Conservation (phyloP, 192 early-diverging fungal genomes). For the Endogone sp. region DNA sequence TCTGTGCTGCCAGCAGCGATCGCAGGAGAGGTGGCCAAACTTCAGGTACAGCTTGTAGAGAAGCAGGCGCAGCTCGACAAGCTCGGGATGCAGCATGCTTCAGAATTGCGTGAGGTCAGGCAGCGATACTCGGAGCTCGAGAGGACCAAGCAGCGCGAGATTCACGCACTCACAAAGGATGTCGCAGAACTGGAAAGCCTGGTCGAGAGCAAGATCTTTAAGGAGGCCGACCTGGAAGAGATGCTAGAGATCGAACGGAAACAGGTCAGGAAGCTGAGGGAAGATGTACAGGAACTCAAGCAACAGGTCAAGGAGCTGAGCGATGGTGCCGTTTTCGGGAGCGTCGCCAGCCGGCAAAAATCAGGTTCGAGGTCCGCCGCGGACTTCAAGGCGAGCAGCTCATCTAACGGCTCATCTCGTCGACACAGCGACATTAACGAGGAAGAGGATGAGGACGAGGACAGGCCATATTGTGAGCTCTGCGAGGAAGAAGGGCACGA, state of each 20-base stretch:
- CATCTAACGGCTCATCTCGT: background rate
- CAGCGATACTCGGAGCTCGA: constrained; percentile 50
- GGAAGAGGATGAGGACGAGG: constrained; percentile 32
- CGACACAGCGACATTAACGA: constrained; percentile 3
- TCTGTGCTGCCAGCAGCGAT: background rate
- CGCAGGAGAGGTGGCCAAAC: constrained; percentile 14
- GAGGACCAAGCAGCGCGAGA: constrained; percentile 55
- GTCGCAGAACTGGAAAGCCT: constrained; percentile 61
- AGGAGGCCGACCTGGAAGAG: constrained; percentile 66
- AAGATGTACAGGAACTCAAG: constrained; percentile 50
- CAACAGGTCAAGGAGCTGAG: constrained; percentile 41
- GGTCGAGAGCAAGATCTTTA: constrained; percentile 73
- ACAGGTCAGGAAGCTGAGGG: constrained; percentile 31
- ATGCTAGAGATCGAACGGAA: constrained; percentile 43
- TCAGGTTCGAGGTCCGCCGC: background rate
- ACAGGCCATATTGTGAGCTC: constrained; percentile 56
- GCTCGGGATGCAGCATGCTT: constrained; percentile 36
- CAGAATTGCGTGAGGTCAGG: constrained; percentile 48
- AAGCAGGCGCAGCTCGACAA: constrained; percentile 45
- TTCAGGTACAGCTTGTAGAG: constrained; percentile 33
- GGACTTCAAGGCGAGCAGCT: background rate
- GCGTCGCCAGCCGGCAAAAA: background rate
- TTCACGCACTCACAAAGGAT: constrained; percentile 57
- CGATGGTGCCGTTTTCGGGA: constrained; percentile 13
- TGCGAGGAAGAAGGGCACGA: constrained; percentile 65